These are phyloP conservation scores for California macrophylla DNA, from an alignment of 441 rosid species.

Conservation along the genomic window DNA sequence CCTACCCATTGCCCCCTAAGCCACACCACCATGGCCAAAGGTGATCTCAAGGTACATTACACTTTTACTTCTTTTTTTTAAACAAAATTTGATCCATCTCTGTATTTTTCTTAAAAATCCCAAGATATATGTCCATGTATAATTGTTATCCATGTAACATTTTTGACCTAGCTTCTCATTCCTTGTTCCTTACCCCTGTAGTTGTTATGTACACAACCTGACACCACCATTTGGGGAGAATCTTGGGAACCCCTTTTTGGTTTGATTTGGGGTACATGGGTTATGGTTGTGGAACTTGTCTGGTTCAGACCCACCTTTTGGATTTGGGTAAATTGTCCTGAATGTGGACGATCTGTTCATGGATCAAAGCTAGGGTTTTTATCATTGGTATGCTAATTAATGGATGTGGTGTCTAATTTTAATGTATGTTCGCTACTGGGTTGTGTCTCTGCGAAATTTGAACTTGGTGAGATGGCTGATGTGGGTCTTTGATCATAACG, in stretches of 20 bases:
- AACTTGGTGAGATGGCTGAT: not conserved
- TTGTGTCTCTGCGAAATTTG: not conserved
- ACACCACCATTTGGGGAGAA: not conserved
- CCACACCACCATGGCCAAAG: constrained; percentile 7
- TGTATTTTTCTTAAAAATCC: not conserved
- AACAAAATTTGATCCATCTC: not conserved
- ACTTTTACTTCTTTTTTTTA: not conserved
- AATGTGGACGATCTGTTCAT: not conserved
- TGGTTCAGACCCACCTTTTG: not conserved
- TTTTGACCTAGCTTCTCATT: not conserved
- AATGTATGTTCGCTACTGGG: not conserved
- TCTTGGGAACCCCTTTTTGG: not conserved
- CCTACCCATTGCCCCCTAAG: not conserved
- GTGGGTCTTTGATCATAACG: not conserved
- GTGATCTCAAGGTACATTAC: constrained; percentile 9
- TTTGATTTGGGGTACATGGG: constrained; percentile 4
- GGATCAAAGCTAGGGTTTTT: constrained; percentile 6
- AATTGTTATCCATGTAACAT: not conserved
- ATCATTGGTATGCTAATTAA: not conserved
- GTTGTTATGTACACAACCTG: not conserved
- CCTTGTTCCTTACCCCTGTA: not conserved
- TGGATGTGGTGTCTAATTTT: not conserved
- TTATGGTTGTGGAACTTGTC: not conserved
- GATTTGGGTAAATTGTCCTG: not conserved
- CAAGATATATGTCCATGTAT: not conserved